These are phyloP conservation scores for Debaryomyces fabryi DNA, from an alignment of 1,139 yeast genomes.

Conservation along the genomic window DNA sequence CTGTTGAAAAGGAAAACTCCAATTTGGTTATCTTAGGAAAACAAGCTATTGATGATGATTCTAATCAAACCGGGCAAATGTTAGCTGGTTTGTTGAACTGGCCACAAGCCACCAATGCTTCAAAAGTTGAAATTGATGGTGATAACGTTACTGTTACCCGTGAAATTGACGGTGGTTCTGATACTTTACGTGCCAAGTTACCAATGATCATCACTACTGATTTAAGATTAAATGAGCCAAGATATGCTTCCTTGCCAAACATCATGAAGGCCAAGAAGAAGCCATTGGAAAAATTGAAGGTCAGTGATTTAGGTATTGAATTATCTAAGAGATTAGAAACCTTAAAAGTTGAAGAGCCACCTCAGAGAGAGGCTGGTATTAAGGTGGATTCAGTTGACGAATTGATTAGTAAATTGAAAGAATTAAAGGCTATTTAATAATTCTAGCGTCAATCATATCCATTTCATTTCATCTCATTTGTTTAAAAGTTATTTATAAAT, in stretches of 20 bases:
- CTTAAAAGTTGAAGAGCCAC: slow-evolving; percentile 81
- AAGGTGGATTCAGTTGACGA: slow-evolving; percentile 83
- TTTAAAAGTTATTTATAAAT: slow-evolving; percentile 1
- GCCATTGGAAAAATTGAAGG: slow-evolving; percentile 73
- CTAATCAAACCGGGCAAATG: slow-evolving; percentile 97
- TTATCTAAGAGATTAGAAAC: slow-evolving; percentile 65
- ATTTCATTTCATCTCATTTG: neutral
- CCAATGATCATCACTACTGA: slow-evolving; percentile 93
- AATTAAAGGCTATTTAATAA: slow-evolving; percentile 53
- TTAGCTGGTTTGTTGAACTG: slow-evolving; percentile 91
- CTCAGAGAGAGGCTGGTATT: slow-evolving; percentile 77
- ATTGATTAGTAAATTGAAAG: slow-evolving; percentile 76
- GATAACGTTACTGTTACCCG: slow-evolving; percentile 75
- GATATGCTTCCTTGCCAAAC: slow-evolving; percentile 91
- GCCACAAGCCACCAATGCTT: slow-evolving; percentile 98
- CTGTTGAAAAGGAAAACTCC: slow-evolving; percentile 70
- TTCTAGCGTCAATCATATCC: neutral
- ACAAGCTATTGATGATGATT: slow-evolving; percentile 95
- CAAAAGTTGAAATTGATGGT: slow-evolving; percentile 72
- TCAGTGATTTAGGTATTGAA: slow-evolving; percentile 73
- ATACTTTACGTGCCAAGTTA: slow-evolving; percentile 72
- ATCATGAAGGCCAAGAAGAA: slow-evolving; percentile 98
- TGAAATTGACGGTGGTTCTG: slow-evolving; percentile 95
- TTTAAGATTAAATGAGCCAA: slow-evolving; percentile 89
- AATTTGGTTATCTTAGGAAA: slow-evolving; percentile 89